Evolutionary conservation across 805 yeast species (phyloP).

Genomic region (Kodamaea jinghongensis): DNA sequence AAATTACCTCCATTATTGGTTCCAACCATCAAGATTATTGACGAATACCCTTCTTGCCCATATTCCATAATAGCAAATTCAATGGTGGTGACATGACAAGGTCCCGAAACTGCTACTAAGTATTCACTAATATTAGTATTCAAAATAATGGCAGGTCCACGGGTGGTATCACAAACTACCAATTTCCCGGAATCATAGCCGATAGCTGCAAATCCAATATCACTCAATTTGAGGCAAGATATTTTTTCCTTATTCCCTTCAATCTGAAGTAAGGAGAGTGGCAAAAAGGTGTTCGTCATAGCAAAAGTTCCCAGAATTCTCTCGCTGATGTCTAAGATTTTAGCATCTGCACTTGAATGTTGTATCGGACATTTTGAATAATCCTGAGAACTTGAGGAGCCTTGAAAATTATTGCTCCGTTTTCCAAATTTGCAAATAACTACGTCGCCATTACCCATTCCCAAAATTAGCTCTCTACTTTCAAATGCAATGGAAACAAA

Average conservation of each 20-base stretch:
- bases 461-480: conserved; percentile 70
- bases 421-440: conserved; percentile 69
- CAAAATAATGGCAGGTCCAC: conserved; percentile 70
- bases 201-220: conserved; percentile 80
- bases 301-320: conserved; percentile 47
- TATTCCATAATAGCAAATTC: conserved; percentile 73
- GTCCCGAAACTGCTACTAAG: conserved; percentile 30
- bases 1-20: conserved; percentile 71
- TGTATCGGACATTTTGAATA: conserved; percentile 28
- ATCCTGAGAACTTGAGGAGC: conserved; percentile 15
- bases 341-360: conserved; percentile 34
- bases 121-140: conserved; percentile 32
- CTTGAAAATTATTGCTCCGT: conserved; percentile 28
- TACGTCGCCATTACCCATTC: conserved; percentile 68
- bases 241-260: conserved; percentile 38
- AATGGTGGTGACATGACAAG: conserved; percentile 50
- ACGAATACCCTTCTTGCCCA: conserved; percentile 66
- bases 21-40: conserved; percentile 73
- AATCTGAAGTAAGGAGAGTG: conserved; percentile 28
- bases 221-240: conserved; percentile 62
- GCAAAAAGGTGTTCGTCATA: conserved; percentile 31
- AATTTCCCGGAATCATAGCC: conserved; percentile 77
- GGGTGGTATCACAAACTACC: conserved; percentile 64
- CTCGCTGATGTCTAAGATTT: conserved; percentile 49
- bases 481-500: conserved; percentile 74